Evolutionary conservation across 305 asterid genomes (phyloP), one percentile per base, ranked within the genome.

Genomic region (Fraxinus xanthoxyloides): DNA sequence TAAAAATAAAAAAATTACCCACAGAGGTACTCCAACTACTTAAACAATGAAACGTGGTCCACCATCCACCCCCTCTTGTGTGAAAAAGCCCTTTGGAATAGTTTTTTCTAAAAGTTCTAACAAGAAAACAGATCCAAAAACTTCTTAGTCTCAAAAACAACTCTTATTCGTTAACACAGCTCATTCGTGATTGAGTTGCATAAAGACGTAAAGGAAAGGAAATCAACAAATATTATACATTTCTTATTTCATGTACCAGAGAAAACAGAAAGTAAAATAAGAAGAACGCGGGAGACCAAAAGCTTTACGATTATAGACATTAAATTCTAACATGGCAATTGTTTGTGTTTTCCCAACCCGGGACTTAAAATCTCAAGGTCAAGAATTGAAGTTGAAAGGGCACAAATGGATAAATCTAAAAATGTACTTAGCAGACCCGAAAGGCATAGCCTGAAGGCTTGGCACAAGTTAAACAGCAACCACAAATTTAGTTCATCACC

Each of bases 291-390:
- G 30, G 65, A 84, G 69, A 38, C 48, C 54, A 82, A 78, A 77
- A 63, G 9, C 40, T 61, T 81, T 65, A 81, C 48, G 35, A 80
- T 78, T 82, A 77, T 90, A 72, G 81, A 84, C 87, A 83, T 83
- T 12, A 76, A 74, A 59, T 77, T 82, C 85, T 82, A 82, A 79
- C 56, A 82, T 77, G 79, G 72, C 36, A 82, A 51, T 72, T 43
- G 72, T 77, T 69, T 67, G 56, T 79, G 36, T 80, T 79, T 79
- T 38, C 79, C 72, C 83, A 81, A 81, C 76, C 76, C 78, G 21
- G 82, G 76, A 81, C 88, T 61, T 51, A 23, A 85, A 72, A 70
- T 74, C 78, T 72, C 46, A 63, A 75, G 31, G 38, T 78, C 63
- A 63, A 65, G 74, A 79, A 56, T 21, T 76, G 40, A 73, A 61